Base-by-base conservation (phyloP, 2,329 filamentous ascomycete genomes). In the Emergomyces orientalis region DNA sequence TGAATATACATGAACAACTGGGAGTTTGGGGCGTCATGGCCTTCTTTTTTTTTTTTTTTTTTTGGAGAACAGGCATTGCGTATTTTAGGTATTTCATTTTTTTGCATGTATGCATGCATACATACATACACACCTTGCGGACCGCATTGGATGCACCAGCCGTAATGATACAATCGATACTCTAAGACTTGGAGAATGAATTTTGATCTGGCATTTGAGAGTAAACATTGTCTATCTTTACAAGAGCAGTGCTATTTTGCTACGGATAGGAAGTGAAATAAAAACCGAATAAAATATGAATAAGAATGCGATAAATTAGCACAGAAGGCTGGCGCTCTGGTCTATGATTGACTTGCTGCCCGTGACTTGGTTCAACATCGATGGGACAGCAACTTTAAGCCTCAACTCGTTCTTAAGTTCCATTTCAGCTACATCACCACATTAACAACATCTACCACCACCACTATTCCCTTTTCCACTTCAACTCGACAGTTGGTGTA, bases 31-130 rank as follows among this genome's bases (percentile, higher is more conserved):
- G 49, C 27, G 17, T 19, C 19, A 55, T 22, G 30, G 4, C 8
- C 7, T 32, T 32, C 7, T 37, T 37, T 37, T 9, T 37, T 37
- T 9, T 37, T 37, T 9, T 9, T 37, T 37, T 37, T 37, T 32
- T 57, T 57, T 27, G 54, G 32, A 57, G 0, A n/a, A n/a, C 13
- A 30, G 9, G 25, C 47, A 25, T 27, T 17, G 25, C 41, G 54
- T 41, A 57, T 57, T 57, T 41, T 57, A 57, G 54, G 39, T 57
- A 57, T 41, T 27, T 22, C 32, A 37, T 55, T 55, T 41, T 57
- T 57, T n/a, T n/a, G n/a, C n/a, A n/a, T n/a, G n/a, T n/a, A n/a
- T 41, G 19, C 11, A 57, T 57, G 34, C 13, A 57, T 57, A 3
- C 11, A 19, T 56, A 41, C 51, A 34, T 11, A 14, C 43, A 25